A percentile compares a stretch with the other conserved stretches of the same genome.
Conservation (phyloP, 2,329 filamentous ascomycete genomes). For the Colletotrichum lini region DNA sequence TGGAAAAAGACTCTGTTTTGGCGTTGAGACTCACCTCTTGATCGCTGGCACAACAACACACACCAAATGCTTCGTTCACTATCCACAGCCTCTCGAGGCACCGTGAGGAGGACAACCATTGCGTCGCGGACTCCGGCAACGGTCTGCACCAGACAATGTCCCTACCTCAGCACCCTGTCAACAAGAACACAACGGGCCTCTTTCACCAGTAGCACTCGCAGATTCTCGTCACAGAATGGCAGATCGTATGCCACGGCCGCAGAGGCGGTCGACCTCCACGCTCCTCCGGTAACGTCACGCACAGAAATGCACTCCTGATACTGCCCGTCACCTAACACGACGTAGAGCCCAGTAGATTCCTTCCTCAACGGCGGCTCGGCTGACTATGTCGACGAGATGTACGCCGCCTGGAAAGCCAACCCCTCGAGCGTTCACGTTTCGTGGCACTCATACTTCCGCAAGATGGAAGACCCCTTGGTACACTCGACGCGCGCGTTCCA, state of each 20-base stretch:
- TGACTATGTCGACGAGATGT: conserved; percentile 99
- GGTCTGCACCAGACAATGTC: no score
- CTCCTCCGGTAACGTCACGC: neutral
- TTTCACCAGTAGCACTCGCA: neutral
- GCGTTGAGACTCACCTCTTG: neutral
- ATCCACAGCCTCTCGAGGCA: neutral
- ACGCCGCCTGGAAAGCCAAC: conserved; percentile 95
- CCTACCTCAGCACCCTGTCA: neutral
- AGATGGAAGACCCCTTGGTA: conserved; percentile 98
- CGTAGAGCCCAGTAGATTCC: conserved; percentile 71
- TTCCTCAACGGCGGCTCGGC: conserved; percentile 97
- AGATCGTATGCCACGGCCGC: conserved; percentile 11
- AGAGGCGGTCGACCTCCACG: neutral
- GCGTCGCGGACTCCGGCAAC: neutral
- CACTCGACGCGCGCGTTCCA: conserved; percentile 97
- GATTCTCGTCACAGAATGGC: neutral
- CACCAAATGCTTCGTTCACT: conserved; percentile 6
- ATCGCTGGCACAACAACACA: neutral
- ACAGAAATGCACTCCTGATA: accelerated
- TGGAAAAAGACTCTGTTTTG: neutral
- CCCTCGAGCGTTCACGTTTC: conserved; percentile 94
- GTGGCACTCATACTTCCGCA: conserved; percentile 99
- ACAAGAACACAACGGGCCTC: neutral
- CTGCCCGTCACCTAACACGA: no score
- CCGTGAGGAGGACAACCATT: no score